phyloP scores from a whole-genome alignment of 1,139 yeast species.

The Ogataea hybrid region DNA sequence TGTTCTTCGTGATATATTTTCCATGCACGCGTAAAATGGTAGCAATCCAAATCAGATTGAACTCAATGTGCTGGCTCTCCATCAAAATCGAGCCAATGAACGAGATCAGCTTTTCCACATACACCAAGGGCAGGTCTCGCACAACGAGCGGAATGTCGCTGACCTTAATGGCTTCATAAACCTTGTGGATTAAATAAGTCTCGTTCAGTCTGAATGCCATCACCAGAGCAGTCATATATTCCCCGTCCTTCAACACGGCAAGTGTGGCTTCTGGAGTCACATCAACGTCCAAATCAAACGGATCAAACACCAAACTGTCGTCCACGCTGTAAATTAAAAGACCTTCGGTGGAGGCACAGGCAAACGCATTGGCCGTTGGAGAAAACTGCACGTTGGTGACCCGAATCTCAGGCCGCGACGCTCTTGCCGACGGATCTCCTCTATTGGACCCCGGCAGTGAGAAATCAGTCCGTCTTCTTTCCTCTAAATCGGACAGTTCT shows the following conservation, averaged over 20 bases:
- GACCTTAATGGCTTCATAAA: constrained; percentile 66
- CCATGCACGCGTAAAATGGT: constrained; percentile 73
- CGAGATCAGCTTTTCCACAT: constrained; percentile 62
- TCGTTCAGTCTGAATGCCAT: constrained; percentile 96
- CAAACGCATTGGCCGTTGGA: constrained; percentile 89
- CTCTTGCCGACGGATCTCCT: constrained; percentile 84
- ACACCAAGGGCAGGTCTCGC: constrained; percentile 70
- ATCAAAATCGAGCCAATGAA: constrained; percentile 71
- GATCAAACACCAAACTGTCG: constrained; percentile 77
- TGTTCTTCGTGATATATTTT: constrained; percentile 59
- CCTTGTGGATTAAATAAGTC: constrained; percentile 63
- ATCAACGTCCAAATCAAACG: constrained; percentile 91
- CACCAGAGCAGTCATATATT: constrained; percentile 76
- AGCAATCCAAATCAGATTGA: constrained; percentile 78
- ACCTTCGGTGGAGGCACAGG: constrained; percentile 97
- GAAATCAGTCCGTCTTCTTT: constrained; percentile 57
- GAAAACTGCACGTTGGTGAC: constrained; percentile 78
- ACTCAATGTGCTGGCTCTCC: constrained; percentile 86
- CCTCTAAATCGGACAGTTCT: constrained; percentile 83
- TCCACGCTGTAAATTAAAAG: constrained; percentile 79
- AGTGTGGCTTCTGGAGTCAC: constrained; percentile 79
- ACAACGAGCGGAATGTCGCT: constrained; percentile 67
- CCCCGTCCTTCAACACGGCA: constrained; percentile 62
- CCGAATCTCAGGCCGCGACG: constrained; percentile 74
- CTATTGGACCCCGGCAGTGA: constrained; percentile 85